phyloP scores from a whole-genome alignment of 2,329 filamentous ascomycete genomes.

The Trichothecium roseum region DNA sequence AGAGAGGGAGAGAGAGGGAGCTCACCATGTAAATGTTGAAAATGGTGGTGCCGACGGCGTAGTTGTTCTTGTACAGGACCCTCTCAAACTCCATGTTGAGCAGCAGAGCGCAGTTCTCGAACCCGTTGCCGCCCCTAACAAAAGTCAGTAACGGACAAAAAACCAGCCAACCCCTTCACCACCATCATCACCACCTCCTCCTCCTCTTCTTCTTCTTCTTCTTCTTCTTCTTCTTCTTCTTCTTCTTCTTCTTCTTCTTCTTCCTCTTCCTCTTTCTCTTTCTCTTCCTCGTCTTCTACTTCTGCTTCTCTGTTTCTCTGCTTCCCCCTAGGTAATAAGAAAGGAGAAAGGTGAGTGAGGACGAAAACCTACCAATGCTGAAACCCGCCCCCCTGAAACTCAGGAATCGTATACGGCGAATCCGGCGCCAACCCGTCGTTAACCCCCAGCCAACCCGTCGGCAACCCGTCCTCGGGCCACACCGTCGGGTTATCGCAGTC shows the following conservation, averaged over 20 bases:
- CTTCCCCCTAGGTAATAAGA: too few species aligned
- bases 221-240: too few species aligned
- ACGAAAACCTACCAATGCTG: too few species aligned
- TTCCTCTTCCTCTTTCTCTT: too few species aligned
- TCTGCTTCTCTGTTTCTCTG: too few species aligned
- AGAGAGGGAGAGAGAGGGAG: constrained; percentile 2
- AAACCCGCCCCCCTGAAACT: constrained; percentile 63
- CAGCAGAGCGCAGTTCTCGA: constrained; percentile 53
- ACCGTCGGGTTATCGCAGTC: constrained; percentile 3
- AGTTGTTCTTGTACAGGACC: constrained; percentile 65
- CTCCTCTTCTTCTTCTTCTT: too few species aligned
- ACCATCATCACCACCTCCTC: too few species aligned
- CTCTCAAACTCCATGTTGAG: constrained; percentile 59
- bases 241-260: too few species aligned
- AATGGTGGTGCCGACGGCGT: constrained; percentile 51
- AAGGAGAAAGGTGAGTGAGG: too few species aligned
- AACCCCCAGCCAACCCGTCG: constrained; percentile 40
- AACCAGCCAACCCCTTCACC: too few species aligned
- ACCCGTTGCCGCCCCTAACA: constrained; percentile 62
- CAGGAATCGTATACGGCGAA: constrained; percentile 56
- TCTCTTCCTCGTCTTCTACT: too few species aligned
- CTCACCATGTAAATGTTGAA: constrained; percentile 62
- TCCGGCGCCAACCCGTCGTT: constrained; percentile 52
- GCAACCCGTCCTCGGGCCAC: constrained; percentile 34
- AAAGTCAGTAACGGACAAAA: too few species aligned